Evolutionary conservation across 2,329 filamentous ascomycete genomes (phyloP).

Genomic region (Cercospora sesami): DNA sequence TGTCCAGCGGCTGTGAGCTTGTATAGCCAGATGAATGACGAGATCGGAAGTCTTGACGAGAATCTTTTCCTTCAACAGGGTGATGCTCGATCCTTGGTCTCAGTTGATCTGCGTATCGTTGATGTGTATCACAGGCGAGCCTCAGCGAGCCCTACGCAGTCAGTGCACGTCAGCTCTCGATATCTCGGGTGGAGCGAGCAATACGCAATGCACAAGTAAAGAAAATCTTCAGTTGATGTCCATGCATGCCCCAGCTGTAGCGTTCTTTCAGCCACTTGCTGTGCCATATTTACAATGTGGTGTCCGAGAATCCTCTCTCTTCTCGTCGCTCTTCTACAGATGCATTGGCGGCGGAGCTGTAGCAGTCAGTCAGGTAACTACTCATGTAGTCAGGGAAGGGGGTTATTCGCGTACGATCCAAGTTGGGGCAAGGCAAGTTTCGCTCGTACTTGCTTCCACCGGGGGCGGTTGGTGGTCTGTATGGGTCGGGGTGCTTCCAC

Average conservation of each 20-base stretch:
- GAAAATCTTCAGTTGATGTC: neutral
- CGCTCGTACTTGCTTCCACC: slow-evolving; percentile 97
- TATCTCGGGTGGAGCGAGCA: neutral
- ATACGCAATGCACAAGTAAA: neutral
- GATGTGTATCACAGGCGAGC: neutral
- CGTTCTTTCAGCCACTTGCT: neutral
- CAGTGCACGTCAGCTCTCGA: neutral
- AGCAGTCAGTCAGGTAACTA: slow-evolving; percentile 9
- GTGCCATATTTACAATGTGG: neutral
- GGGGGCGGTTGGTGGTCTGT: slow-evolving; percentile 82
- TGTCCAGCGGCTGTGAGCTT: neutral
- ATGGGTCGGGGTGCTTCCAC: slow-evolving; percentile 98
- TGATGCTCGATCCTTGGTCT: neutral
- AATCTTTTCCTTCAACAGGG: neutral
- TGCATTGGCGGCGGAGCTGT: slow-evolving; percentile 55
- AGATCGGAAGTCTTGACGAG: neutral
- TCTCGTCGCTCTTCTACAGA: slow-evolving; percentile 35
- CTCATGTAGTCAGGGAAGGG: neutral
- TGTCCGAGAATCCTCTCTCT: neutral
- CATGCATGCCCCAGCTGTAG: neutral
- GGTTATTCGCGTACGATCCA: slow-evolving; percentile 66
- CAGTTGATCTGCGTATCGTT: neutral
- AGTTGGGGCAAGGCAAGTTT: slow-evolving; percentile 77
- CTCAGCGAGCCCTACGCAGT: neutral
- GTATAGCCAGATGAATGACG: neutral